Evolutionary conservation across 257 asterid genomes (phyloP), one percentile per base, ranked within the genome.

Genomic region (Orobanche coerulescens): DNA sequence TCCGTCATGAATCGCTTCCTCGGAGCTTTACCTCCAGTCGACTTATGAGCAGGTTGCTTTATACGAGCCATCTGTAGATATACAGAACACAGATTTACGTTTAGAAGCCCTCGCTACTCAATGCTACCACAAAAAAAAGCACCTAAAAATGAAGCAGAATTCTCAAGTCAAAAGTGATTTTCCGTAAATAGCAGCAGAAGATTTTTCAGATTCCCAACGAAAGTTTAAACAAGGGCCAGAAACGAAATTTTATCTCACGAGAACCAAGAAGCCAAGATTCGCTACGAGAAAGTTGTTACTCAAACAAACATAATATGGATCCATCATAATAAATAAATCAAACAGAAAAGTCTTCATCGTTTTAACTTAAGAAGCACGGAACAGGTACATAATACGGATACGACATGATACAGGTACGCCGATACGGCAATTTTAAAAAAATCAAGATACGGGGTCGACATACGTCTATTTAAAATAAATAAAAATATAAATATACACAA

Each of bases 11-110:
- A 39, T 62, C 39, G 78, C 65, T 71, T 76, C 80, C 33, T 68
- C 16, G 82, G 78, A 71, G 80, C 78, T 70, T 71, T 74, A 65
- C 80, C 80, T 16, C 78, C 80, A 13, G 82, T 71, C 65, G 81
- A 77, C 66, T 77, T 75, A 51, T 59, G 79, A 39, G 83, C 83
- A 67, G 53, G 48, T 61, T 46, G 77, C 53, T 62, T 77, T 1
- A 16, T 18, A 22, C 23, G 64, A 37, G 61, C 30, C 52, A 30
- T 26, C 86, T 81, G 79, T 68, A 65, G 54, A 60, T 51, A 36
- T 24, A 39, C 58, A 59, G 25, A 36, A 44, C 19, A 53, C 14
- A 31, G 28, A 55, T 22, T 30, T 39, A 67, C 23, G 13, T 53
- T n/a, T 20, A 10, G 28, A 78, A 43, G 9, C 22, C 24, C 53